Conservation (phyloP, 2,329 filamentous ascomycete species). For the Aspergillus eucalypticola region DNA sequence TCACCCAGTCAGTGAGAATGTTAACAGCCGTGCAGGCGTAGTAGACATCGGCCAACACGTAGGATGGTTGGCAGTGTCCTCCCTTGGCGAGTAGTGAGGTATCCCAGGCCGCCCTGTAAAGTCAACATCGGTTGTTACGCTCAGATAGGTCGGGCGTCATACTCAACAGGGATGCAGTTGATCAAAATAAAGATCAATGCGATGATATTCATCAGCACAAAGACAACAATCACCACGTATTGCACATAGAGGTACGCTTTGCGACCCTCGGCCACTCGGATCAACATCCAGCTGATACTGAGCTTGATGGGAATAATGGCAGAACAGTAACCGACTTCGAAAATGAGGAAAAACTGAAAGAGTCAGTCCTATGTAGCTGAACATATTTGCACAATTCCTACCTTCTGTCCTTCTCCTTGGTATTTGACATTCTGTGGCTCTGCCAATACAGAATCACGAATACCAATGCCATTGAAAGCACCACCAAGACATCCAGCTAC, state of each 20-base stretch:
- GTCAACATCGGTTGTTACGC: background rate
- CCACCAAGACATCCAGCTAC: slow-evolving; percentile 24
- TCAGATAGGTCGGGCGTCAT: slow-evolving; percentile 3
- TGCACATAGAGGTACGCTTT: slow-evolving; percentile 24
- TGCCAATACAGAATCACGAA: slow-evolving; percentile 14
- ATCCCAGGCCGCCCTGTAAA: slow-evolving; percentile 24
- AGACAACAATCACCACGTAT: slow-evolving; percentile 22
- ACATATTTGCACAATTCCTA: background rate
- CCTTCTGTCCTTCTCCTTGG: slow-evolving; percentile 21
- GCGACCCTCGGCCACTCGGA: slow-evolving; percentile 26
- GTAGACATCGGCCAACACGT: slow-evolving; percentile 27
- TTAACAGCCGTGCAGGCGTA: slow-evolving; percentile 28
- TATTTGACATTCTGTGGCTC: slow-evolving; percentile 23
- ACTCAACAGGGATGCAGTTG: slow-evolving; percentile 26
- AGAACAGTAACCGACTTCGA: slow-evolving; percentile 29
- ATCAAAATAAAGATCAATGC: slow-evolving; percentile 26
- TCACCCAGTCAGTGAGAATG: slow-evolving; percentile 29
- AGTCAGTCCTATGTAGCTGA: background rate
- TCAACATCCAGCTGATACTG: slow-evolving; percentile 30
- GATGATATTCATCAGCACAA: slow-evolving; percentile 26
- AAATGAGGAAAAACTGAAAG: slow-evolving; percentile 27
- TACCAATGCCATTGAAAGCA: slow-evolving; percentile 28
- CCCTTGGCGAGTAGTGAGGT: slow-evolving; percentile 14
- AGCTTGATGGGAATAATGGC: slow-evolving; percentile 30
- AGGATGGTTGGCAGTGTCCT: slow-evolving; percentile 22